phyloP scores from a whole-genome alignment of 768 basidiomycete species.

The Heimioporus sp. region DNA sequence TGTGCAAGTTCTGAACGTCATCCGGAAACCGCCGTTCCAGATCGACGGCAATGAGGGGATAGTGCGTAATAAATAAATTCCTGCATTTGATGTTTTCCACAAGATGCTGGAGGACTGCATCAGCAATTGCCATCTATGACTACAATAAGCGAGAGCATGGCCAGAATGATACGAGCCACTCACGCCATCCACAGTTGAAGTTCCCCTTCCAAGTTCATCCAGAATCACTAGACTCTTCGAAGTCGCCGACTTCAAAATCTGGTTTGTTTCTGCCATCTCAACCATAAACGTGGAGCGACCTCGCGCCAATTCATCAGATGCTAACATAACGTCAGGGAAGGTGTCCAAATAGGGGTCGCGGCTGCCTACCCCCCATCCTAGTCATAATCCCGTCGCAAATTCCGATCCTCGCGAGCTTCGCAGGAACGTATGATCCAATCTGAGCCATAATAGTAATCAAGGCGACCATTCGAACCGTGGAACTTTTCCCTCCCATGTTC shows the following conservation, averaged over 20 bases:
- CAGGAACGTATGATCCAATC: slow-evolving; percentile 93
- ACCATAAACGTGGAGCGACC: slow-evolving; percentile 97
- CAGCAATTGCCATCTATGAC: slow-evolving; percentile 79
- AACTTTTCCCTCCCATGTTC: slow-evolving; percentile 89
- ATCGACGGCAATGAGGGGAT: slow-evolving; percentile 77
- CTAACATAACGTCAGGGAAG: slow-evolving; percentile 34
- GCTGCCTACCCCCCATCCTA: slow-evolving; percentile 76
- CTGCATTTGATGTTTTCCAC: slow-evolving; percentile 57
- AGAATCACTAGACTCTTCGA: slow-evolving; percentile 80
- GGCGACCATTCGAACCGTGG: slow-evolving; percentile 75
- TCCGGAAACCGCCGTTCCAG: slow-evolving; percentile 57
- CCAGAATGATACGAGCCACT: slow-evolving; percentile 11
- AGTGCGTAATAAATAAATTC: slow-evolving; percentile 94
- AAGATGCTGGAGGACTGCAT: slow-evolving; percentile 75
- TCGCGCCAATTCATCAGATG: slow-evolving; percentile 82
- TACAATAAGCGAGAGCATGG: slow-evolving; percentile 2
- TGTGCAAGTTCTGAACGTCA: slow-evolving; percentile 77
- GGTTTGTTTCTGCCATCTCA: slow-evolving; percentile 91
- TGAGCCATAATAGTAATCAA: slow-evolving; percentile 77
- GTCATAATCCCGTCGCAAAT: slow-evolving; percentile 84
- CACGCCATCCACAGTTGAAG: slow-evolving; percentile 88
- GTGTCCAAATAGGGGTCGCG: neutral
- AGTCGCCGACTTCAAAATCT: slow-evolving; percentile 79
- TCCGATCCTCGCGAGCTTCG: slow-evolving; percentile 67
- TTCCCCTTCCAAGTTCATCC: slow-evolving; percentile 89